A percentile compares a stretch with the other conserved stretches of the same genome.
These are phyloP conservation scores for Aspergillus sp. DNA, from an alignment of 2,329 filamentous ascomycete species.

Conservation along the genomic window DNA sequence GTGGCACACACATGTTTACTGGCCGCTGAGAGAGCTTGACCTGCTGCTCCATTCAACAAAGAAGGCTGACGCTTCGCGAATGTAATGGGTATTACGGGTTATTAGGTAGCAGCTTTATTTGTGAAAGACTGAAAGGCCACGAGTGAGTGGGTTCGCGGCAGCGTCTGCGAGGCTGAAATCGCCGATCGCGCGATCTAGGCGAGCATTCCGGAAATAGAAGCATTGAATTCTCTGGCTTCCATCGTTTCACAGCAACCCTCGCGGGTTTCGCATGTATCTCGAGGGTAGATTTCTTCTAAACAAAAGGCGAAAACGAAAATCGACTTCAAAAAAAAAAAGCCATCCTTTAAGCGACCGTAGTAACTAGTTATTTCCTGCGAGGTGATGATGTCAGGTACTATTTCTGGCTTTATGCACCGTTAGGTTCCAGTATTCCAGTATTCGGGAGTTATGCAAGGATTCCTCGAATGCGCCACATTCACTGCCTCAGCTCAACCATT, in stretches of 20 bases:
- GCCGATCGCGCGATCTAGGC: neutral
- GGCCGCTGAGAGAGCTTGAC: slow-evolving; percentile 42
- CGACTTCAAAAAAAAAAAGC: neutral
- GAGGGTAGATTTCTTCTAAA: neutral
- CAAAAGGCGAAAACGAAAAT: neutral
- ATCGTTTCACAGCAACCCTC: neutral
- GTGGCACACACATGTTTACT: slow-evolving; percentile 59
- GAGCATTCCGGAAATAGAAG: neutral
- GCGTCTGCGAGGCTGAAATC: neutral
- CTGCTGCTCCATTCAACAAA: neutral
- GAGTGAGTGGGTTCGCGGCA: neutral
- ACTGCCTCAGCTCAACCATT: neutral
- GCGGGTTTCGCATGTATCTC: neutral
- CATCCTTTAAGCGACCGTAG: neutral
- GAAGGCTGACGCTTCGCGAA: neutral
- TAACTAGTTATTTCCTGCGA: neutral
- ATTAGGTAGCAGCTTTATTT: neutral
- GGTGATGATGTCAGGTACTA: slow-evolving; percentile 1
- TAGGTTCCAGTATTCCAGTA: neutral
- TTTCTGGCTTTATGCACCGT: neutral
- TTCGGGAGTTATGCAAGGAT: neutral
- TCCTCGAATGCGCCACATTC: neutral
- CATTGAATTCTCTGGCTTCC: neutral
- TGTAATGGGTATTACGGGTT: too few species aligned
- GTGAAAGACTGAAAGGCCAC: neutral